A percentile compares a stretch with the other conserved stretches of the same genome.
These are phyloP conservation scores for Xylaria sp. DNA, from an alignment of 495 filamentous ascomycete species.

Conservation along the genomic window DNA sequence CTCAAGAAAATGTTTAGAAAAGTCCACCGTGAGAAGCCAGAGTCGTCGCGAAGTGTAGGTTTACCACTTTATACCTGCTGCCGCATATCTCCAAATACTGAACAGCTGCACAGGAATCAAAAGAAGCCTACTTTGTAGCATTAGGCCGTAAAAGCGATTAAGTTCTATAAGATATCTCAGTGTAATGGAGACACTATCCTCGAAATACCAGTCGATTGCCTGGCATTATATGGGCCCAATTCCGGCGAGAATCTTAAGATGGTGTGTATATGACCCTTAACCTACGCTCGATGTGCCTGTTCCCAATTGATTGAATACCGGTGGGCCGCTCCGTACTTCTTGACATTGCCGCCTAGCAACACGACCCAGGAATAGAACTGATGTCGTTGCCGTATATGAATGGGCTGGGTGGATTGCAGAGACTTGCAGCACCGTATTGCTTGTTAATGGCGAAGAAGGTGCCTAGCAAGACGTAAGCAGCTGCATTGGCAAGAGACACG, in stretches of 20 bases:
- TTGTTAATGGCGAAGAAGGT: slow-evolving; percentile 36
- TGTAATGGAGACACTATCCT: not conserved
- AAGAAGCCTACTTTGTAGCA: slow-evolving; percentile 86
- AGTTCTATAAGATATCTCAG: slow-evolving; percentile 24
- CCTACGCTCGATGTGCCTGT: not conserved
- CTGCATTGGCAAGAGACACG: not conserved
- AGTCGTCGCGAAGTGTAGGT: slow-evolving; percentile 84
- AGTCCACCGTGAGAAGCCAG: slow-evolving; percentile 86
- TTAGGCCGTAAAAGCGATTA: slow-evolving; percentile 62
- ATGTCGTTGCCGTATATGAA: slow-evolving; percentile 32
- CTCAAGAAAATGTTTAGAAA: slow-evolving; percentile 76
- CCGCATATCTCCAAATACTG: not conserved
- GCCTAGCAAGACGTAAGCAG: slow-evolving; percentile 5
- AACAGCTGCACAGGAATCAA: slow-evolving; percentile 74
- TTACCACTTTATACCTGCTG: not conserved
- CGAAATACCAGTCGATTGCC: not conserved
- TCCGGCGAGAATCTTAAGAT: not conserved
- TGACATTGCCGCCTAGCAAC: slow-evolving; percentile 26
- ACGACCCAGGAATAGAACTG: slow-evolving; percentile 33
- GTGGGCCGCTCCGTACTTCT: not conserved
- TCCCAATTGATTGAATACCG: not conserved
- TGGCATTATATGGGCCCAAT: not conserved
- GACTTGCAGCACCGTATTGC: slow-evolving; percentile 20
- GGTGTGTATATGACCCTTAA: too few relatives aligned
- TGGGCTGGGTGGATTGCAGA: slow-evolving; percentile 31